Evolutionary conservation across 805 yeast genomes (phyloP).

Genomic region (Starmera quercuum): DNA sequence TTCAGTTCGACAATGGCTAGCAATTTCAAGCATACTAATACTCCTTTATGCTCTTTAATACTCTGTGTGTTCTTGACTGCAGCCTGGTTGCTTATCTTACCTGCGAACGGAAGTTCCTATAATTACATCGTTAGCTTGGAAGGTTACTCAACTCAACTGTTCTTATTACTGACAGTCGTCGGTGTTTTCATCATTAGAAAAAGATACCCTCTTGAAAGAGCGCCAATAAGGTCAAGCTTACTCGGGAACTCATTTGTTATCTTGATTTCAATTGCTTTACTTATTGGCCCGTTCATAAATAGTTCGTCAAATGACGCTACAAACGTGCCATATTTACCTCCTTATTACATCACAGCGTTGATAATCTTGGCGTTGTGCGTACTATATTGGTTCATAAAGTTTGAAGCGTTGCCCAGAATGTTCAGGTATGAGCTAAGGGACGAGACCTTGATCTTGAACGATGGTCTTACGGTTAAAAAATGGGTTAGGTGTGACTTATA

Average conservation of each 20-base stretch:
- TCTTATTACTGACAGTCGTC: slow-evolving; percentile 42
- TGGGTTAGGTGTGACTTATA: slow-evolving; percentile 47
- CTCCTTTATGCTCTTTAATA: slow-evolving; percentile 45
- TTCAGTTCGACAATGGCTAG: slow-evolving; percentile 43
- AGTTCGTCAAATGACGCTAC: slow-evolving; percentile 20
- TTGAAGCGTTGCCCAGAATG: slow-evolving; percentile 37
- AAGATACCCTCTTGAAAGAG: slow-evolving; percentile 37
- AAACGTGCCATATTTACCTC: slow-evolving; percentile 17
- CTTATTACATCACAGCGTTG: slow-evolving; percentile 34
- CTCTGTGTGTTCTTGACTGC: slow-evolving; percentile 25
- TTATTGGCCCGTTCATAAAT: slow-evolving; percentile 37
- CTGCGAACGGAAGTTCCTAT: slow-evolving; percentile 28
- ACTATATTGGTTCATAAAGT: slow-evolving; percentile 49
- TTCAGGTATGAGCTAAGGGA: slow-evolving; percentile 38
- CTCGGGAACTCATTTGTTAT: slow-evolving; percentile 41
- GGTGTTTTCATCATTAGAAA: slow-evolving; percentile 50
- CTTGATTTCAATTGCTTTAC: slow-evolving; percentile 37
- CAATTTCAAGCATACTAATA: slow-evolving; percentile 42
- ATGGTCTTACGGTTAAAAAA: slow-evolving; percentile 49
- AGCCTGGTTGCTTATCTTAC: slow-evolving; percentile 25
- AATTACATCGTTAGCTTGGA: slow-evolving; percentile 37
- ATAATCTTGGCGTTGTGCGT: slow-evolving; percentile 34
- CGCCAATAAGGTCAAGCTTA: slow-evolving; percentile 44
- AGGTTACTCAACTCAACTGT: slow-evolving; percentile 39
- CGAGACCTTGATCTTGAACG: slow-evolving; percentile 35